Evolutionary conservation across 1,284 basidiomycete genomes (phyloP).

Genomic region (Trichosporon sp.): DNA sequence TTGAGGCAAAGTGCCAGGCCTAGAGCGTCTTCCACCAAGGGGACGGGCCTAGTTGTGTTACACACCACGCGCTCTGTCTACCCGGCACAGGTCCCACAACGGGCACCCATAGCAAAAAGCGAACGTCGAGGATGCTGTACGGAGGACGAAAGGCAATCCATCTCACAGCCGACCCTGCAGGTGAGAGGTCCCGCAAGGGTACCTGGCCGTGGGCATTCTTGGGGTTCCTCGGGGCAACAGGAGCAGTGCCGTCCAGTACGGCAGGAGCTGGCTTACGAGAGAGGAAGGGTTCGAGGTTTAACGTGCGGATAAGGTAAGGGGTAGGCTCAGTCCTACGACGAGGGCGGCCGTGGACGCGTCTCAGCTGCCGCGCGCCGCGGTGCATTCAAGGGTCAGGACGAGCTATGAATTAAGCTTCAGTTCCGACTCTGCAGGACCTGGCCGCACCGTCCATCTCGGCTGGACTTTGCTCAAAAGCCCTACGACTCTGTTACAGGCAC

Average conservation of each 20-base stretch:
- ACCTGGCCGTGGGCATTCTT: background rate
- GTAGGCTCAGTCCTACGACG: background rate
- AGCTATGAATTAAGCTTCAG: background rate
- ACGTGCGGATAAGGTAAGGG: background rate
- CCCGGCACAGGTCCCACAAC: background rate
- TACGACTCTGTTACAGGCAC: background rate
- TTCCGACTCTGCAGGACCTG: background rate
- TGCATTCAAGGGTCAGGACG: background rate
- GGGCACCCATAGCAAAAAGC: background rate
- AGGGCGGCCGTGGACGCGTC: background rate
- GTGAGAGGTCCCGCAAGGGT: background rate
- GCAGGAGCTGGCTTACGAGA: background rate
- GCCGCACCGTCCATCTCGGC: background rate
- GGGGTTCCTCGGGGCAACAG: background rate
- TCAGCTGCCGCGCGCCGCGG: background rate
- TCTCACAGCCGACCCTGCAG: background rate
- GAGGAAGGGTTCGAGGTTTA: background rate
- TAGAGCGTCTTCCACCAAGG: background rate
- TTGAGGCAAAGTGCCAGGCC: background rate
- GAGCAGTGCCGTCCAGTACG: background rate
- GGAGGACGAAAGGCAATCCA: background rate
- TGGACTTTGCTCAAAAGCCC: background rate
- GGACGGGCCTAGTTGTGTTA: background rate
- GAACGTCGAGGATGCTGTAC: background rate
- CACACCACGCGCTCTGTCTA: background rate